Conservation (phyloP, 2,329 filamentous ascomycete species). For the Aureobasidium musti region DNA sequence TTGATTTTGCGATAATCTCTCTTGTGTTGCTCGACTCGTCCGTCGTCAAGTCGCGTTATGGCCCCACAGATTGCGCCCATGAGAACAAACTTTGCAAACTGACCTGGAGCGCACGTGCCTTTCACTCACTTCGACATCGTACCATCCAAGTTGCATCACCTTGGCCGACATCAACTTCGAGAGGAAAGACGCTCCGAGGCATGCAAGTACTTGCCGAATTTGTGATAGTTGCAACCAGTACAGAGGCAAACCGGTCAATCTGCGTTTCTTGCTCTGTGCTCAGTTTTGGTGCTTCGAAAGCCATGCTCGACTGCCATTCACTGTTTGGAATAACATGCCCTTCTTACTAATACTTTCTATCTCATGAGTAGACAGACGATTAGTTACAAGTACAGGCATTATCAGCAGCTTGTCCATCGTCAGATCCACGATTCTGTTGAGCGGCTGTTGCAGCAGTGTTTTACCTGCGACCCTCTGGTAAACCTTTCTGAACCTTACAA, state of each 20-base stretch:
- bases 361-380: background rate
- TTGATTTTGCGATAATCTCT: background rate
- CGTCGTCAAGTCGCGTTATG: conserved; percentile 12
- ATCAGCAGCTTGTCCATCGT: background rate
- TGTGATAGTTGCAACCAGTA: background rate
- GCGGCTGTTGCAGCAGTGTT: conserved; percentile 3
- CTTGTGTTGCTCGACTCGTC: conserved; percentile 1
- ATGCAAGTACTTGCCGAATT: background rate
- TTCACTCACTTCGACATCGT: background rate
- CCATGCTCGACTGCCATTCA: background rate
- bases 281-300: background rate
- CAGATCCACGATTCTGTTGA: background rate
- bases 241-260: background rate
- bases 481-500: background rate
- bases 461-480: background rate
- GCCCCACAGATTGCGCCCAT: conserved; percentile 28
- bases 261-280: background rate
- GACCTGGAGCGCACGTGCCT: background rate
- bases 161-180: background rate
- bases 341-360: background rate
- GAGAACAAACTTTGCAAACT: conserved; percentile 26
- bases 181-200: background rate
- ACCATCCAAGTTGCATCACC: background rate
- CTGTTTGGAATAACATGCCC: background rate
- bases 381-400: background rate